Evolutionary conservation across 139 green algal species (phyloP), one percentile per base, ranked within the genome.

Genomic region (Micromonas commoda): DNA sequence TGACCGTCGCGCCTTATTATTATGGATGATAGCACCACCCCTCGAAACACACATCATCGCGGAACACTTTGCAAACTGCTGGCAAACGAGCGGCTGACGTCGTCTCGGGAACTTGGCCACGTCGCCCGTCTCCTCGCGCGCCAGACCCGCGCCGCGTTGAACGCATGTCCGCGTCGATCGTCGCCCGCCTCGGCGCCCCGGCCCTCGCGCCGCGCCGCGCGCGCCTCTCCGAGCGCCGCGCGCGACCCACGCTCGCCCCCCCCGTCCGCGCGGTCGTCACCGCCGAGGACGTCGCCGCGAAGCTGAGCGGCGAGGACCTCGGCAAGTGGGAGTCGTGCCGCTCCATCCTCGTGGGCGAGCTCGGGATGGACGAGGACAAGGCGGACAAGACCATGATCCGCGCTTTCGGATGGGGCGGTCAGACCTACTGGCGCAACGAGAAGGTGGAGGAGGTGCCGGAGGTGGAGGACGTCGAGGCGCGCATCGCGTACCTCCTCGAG

Each of bases 371-470:
- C 35, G 74, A 80, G 19, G 74, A 80, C 16, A 24, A 73, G 60
- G 63, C 74, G 34, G 60, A 72, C 21, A 73, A 37, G 3, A 5
- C 33, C 13, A 28, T 80, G 24, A 20, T 35, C 21, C 28, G 33
- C 1, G 85, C 81, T 5, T 87, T 85, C 64, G 85, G 83, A 0
- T 89, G 85, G 85, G 75, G 57, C 19, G 32, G 39, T 0, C 78
- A 84, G 54, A 63, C 39, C 0, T 89, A 86, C 76, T 89, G 83
- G 85, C 33, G 85, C 24, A 64, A 81, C 20, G 70, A 81, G 21
- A 86, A 86, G 78, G 81, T 81, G 38, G 64, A 83, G 37, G 83
- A 81, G 77, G 28, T 83, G 13, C 80, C 83, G 20, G 35, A 37
- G 26, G 35, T 69, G 13, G 37, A 72, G 3, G 38, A 79, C 28